Conservation (phyloP, 768 basidiomycete genomes). For the Agrocybe praecox region DNA sequence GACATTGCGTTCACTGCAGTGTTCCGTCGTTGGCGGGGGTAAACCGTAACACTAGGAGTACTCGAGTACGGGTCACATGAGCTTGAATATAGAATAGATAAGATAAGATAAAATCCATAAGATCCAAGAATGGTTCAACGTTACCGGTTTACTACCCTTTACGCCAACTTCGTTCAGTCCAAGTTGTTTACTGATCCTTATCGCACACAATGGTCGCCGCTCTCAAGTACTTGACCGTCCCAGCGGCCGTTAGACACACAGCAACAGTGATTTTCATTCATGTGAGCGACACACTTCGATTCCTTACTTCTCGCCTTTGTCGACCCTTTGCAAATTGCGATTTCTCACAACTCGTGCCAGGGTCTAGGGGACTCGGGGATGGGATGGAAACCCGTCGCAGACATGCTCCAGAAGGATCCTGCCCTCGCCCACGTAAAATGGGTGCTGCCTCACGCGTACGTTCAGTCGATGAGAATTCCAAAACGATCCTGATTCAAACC, state of each 20-base stretch:
- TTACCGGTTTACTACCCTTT: too few relatives aligned
- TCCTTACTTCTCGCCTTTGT: background rate
- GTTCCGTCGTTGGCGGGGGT: too few relatives aligned
- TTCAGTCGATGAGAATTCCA: background rate
- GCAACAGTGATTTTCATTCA: constrained; percentile 4
- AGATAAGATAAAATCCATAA: too few relatives aligned
- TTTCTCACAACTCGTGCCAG: background rate
- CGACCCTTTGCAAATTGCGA: too few relatives aligned
- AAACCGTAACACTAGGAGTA: too few relatives aligned
- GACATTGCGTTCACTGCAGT: too few relatives aligned
- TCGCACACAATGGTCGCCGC: constrained; percentile 13
- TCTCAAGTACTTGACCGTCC: constrained; percentile 14
- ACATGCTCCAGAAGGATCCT: background rate
- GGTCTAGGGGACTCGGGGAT: constrained; percentile 1
- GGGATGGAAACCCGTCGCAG: constrained; percentile 3
- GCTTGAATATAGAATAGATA: too few relatives aligned
- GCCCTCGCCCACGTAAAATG: constrained; percentile 4
- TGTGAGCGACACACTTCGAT: background rate
- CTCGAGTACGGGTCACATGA: too few relatives aligned
- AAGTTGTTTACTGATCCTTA: too few relatives aligned
- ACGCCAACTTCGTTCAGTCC: too few relatives aligned
- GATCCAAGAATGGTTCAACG: too few relatives aligned
- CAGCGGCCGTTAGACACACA: background rate
- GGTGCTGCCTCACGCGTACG: constrained; percentile 7
- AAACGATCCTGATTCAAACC: background rate